Conservation (phyloP, 2,329 filamentous ascomycete genomes). For the Shiraia sp. region DNA sequence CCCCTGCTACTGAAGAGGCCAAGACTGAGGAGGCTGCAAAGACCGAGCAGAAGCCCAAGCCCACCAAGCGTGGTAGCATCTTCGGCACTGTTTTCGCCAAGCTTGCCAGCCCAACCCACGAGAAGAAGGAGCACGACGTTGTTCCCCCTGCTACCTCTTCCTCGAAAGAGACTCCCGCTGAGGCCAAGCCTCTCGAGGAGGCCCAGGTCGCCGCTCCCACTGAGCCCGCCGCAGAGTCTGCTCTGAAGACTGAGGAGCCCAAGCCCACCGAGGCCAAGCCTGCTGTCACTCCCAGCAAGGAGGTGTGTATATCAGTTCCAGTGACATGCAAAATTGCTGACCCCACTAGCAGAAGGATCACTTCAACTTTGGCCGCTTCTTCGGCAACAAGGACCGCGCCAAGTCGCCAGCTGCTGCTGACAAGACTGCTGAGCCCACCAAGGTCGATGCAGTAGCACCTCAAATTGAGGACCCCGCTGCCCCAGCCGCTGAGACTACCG, state of each 20-base stretch:
- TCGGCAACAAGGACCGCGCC: slow-evolving; percentile 56
- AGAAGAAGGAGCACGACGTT: slow-evolving; percentile 74
- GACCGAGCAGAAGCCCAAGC: slow-evolving; percentile 57
- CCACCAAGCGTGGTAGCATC: slow-evolving; percentile 80
- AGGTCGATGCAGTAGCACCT: slow-evolving; percentile 45
- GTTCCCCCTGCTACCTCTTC: slow-evolving; percentile 49
- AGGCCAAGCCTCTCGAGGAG: slow-evolving; percentile 42
- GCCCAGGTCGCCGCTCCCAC: slow-evolving; percentile 38
- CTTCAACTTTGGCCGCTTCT: slow-evolving; percentile 58
- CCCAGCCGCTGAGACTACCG: slow-evolving; percentile 23
- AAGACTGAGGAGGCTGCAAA: slow-evolving; percentile 52
- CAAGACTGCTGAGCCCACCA: slow-evolving; percentile 41
- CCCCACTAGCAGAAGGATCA: slow-evolving; percentile 51
- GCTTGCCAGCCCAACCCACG: slow-evolving; percentile 53
- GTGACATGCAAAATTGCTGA: too few species aligned
- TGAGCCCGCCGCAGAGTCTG: slow-evolving; percentile 28
- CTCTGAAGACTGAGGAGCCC: slow-evolving; percentile 33
- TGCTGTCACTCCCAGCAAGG: slow-evolving; percentile 4
- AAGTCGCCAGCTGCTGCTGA: slow-evolving; percentile 46
- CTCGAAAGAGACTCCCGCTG: slow-evolving; percentile 50
- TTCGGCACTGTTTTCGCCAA: slow-evolving; percentile 75
- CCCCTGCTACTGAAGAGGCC: slow-evolving; percentile 32
- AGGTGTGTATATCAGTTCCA: neutral
- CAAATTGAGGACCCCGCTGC: slow-evolving; percentile 40
- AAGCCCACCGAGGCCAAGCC: slow-evolving; percentile 23